A percentile compares a stretch with the other conserved stretches of the same genome.
Conservation (phyloP, 305 asterid species). For the Fraxinus paxiana region DNA sequence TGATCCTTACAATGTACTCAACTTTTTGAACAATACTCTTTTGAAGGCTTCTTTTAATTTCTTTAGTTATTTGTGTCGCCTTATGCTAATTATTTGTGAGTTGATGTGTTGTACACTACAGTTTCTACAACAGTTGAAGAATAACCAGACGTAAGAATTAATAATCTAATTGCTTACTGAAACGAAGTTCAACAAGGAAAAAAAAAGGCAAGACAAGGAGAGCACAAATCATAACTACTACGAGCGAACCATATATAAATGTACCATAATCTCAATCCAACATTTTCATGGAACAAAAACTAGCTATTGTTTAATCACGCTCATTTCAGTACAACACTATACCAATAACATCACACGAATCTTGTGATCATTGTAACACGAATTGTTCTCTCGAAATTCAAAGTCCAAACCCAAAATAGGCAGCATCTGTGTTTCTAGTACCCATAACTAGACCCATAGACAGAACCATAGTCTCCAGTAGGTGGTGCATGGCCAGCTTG, state of each 20-base stretch:
- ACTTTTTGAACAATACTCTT: background rate
- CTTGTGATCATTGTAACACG: background rate
- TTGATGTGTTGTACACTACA: background rate
- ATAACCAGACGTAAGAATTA: background rate
- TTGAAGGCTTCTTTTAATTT: background rate
- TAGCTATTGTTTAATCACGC: background rate
- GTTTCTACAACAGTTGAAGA: background rate
- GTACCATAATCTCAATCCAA: background rate
- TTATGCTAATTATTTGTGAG: background rate
- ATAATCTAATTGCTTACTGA: background rate
- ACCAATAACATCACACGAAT: background rate
- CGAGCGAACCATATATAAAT: background rate
- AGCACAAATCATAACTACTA: background rate
- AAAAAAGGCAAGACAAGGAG: background rate
- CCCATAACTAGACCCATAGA: constrained; percentile 51
- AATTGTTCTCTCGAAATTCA: constrained; percentile 1
- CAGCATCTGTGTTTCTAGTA: constrained; percentile 25
- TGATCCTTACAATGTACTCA: background rate
- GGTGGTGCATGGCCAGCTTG: constrained; percentile 37
- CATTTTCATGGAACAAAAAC: background rate
- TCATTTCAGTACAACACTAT: constrained; percentile 28
- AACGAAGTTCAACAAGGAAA: background rate
- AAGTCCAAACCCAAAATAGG: background rate
- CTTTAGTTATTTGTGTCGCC: background rate
- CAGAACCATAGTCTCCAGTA: constrained; percentile 47